Conservation (phyloP, 345 rosid species). For the Aethionema arabicum region DNA sequence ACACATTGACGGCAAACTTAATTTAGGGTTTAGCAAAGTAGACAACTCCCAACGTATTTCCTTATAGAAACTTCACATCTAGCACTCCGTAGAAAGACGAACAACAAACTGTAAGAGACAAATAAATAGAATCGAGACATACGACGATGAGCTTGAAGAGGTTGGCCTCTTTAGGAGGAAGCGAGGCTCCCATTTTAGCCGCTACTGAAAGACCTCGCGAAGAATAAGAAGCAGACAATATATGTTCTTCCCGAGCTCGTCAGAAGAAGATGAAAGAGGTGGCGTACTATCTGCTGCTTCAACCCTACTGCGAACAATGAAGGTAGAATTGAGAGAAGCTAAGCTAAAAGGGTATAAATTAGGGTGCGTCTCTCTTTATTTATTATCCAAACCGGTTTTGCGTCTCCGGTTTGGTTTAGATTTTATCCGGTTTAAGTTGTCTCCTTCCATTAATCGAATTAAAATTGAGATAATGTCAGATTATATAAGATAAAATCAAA, state of each 20-base stretch:
- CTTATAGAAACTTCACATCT: slow-evolving; percentile 16
- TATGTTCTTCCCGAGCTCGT: slow-evolving; percentile 20
- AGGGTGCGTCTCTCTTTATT: slow-evolving; percentile 30
- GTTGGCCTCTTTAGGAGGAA: slow-evolving; percentile 99
- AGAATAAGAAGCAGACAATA: slow-evolving; percentile 13
- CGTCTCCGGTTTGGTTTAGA: slow-evolving; percentile 15
- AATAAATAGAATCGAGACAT: slow-evolving; percentile 43
- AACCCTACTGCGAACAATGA: slow-evolving; percentile 61
- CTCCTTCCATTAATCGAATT: too few relatives aligned
- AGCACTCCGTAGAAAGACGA: neutral
- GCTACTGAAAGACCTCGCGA: slow-evolving; percentile 32
- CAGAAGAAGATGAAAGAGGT: slow-evolving; percentile 26
- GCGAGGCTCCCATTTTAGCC: slow-evolving; percentile 78
- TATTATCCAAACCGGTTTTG: slow-evolving; percentile 28
- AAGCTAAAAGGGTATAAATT: slow-evolving; percentile 29
- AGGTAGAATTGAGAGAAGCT: slow-evolving; percentile 16
- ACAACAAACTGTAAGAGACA: slow-evolving; percentile 7
- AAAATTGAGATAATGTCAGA: too few relatives aligned
- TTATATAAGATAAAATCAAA: too few relatives aligned
- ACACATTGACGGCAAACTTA: slow-evolving; percentile 22
- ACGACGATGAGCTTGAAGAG: slow-evolving; percentile 99
- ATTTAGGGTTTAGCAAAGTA: slow-evolving; percentile 32
- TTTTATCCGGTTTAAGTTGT: neutral
- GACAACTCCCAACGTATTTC: neutral
- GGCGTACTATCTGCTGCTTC: slow-evolving; percentile 79